Base-by-base conservation (phyloP, 2,329 filamentous ascomycete genomes). In the Beauveria sp. region DNA sequence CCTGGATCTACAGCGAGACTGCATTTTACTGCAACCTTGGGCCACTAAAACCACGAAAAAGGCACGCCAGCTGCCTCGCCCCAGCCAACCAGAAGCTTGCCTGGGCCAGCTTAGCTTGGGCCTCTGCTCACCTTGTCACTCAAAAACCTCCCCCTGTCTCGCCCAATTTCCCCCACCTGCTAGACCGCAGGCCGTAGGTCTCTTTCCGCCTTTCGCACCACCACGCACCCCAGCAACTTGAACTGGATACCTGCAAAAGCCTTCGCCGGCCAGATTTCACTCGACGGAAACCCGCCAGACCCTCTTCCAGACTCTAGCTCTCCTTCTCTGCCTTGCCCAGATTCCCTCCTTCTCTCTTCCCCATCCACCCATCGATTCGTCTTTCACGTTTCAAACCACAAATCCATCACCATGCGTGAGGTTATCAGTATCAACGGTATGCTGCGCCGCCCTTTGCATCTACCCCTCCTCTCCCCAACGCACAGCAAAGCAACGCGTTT, bases 341-440 rank as follows among this genome's bases (percentile, higher is more conserved):
- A 26, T n/a, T 52, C 49, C 42, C 42, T 73, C 70, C 47, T 56
- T 60, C 59, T 63, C 61, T 60, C 57, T 40, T 55, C 53, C 59
- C 63, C 57, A 57, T 67, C 66, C 67, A 54, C 65, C 67, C 67
- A 64, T 69, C 43, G 51, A 61, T 43, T 43, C 43, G 34, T 61
- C 67, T 66, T 66, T 64, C 50, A 42, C n/a, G 16, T 55, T 52
- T 60, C 47, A 67, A 69, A 58, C 51, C 61, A 57, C 65, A 66
- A 69, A 67, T 67, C 65, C 65, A 59, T 73, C 84, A 93, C 78
- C 77, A 98, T 98, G 93, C 93, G 93, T 90, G 93, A 98, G 87
- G 92, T 98, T 78, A 96, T 98, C 80, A 93, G 89, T 82, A 90
- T 98, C 86, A 97, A 97, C 86, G 93, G 93, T 97, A 86, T 75